A percentile compares a stretch with the other conserved stretches of the same genome.
These are phyloP conservation scores for Penicillium macrosclerotiorum DNA, from an alignment of 495 filamentous ascomycete species.

Conservation along the genomic window DNA sequence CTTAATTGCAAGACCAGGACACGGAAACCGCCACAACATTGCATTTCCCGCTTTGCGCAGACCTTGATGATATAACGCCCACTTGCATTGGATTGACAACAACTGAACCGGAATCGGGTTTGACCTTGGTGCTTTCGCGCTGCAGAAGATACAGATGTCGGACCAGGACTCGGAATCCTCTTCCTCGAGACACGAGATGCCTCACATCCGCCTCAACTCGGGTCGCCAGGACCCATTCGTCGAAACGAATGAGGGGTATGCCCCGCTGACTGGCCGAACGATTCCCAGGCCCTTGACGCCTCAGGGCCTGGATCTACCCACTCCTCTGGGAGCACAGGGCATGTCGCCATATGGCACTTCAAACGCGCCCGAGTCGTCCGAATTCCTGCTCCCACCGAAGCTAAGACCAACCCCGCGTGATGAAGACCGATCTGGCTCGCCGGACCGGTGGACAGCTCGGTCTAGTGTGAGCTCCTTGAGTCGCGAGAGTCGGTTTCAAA, in stretches of 20 bases:
- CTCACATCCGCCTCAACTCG: conserved; percentile 62
- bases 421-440: conserved; percentile 17
- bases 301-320: conserved; percentile 6
- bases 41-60: too few relatives aligned
- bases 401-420: conserved; percentile 17
- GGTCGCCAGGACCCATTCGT: conserved; percentile 51
- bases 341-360: conserved; percentile 28
- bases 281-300: conserved; percentile 26
- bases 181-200: conserved; percentile 20
- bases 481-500: conserved; percentile 48
- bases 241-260: conserved; percentile 28
- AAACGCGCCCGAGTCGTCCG: conserved; percentile 52
- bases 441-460: conserved; percentile 19
- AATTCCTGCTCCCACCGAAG: conserved; percentile 58
- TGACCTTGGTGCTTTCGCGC: too few relatives aligned
- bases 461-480: conserved; percentile 40
- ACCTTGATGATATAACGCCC: too few relatives aligned
- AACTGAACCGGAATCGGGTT: conserved; percentile 1
- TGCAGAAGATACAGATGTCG: conserved; percentile 23
- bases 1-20: too few relatives aligned
- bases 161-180: conserved; percentile 16
- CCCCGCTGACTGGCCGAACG: conserved; percentile 19
- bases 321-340: conserved; percentile 15
- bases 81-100: background rate
- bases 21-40: too few relatives aligned